A percentile compares a stretch with the other conserved stretches of the same genome.
Conservation (phyloP, 371 early-diverging fungal genomes). For the Rhizomucor miehei region DNA sequence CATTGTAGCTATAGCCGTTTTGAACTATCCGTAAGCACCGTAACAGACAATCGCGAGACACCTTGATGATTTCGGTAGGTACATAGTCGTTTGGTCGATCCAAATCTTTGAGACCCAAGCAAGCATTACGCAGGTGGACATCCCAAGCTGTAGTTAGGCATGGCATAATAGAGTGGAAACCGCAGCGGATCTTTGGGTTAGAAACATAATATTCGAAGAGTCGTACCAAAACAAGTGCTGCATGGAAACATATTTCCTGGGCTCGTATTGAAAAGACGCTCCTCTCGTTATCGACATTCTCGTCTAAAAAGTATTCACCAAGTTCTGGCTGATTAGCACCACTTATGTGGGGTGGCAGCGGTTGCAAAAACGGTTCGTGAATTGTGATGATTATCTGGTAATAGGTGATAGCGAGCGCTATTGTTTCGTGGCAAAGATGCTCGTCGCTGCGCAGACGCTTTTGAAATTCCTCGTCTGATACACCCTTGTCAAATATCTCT, state of each 20-base stretch:
- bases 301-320: neutral
- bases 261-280: neutral
- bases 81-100: conserved; percentile 11
- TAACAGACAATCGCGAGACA: conserved; percentile 19
- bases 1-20: conserved; percentile 28
- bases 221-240: neutral
- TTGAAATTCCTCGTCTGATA: conserved; percentile 26
- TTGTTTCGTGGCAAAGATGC: conserved; percentile 9
- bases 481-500: conserved; percentile 25
- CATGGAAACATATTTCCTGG: neutral
- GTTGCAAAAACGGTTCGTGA: conserved; percentile 5
- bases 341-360: neutral
- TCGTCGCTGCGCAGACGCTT: conserved; percentile 16
- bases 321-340: neutral
- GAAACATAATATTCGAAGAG: conserved; percentile 2
- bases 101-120: conserved; percentile 21
- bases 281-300: neutral
- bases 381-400: conserved; percentile 1
- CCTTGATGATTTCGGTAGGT: conserved; percentile 9
- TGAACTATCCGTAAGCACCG: conserved; percentile 24
- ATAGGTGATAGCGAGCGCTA: neutral
- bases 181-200: neutral
- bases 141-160: conserved; percentile 27
- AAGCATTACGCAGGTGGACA: conserved; percentile 28
- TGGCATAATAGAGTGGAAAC: neutral